Evolutionary conservation across 2,329 filamentous ascomycete species (phyloP).

Genomic region (Ceratocystis cacaofunesta): DNA sequence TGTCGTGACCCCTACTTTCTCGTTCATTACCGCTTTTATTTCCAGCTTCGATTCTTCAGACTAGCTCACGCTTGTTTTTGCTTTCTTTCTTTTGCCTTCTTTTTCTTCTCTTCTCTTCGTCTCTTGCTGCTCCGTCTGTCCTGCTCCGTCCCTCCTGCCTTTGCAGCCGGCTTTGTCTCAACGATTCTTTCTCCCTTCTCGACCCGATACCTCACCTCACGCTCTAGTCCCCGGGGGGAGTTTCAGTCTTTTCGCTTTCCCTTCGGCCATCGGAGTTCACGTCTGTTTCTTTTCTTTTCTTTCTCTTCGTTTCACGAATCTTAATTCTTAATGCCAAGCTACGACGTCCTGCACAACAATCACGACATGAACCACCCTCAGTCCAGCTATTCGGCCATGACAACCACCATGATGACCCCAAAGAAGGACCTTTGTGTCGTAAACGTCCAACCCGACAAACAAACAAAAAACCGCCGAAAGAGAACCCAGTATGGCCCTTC

Average conservation of each 20-base stretch:
- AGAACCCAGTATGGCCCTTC: constrained; percentile 17
- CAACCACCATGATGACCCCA: constrained; percentile 12
- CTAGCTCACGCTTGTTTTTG: neutral
- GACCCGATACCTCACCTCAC: constrained; percentile 6
- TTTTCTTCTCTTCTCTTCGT: constrained; percentile 8
- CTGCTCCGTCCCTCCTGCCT: neutral
- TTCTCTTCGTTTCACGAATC: constrained; percentile 1
- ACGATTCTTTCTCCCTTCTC: neutral
- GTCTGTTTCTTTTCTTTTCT: constrained; percentile 6
- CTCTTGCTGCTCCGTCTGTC: neutral
- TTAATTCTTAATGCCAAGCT: constrained; percentile 17
- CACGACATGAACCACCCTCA: constrained; percentile 14
- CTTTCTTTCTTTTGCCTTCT: neutral
- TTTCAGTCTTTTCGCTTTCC: neutral
- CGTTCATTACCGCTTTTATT: constrained; percentile 12
- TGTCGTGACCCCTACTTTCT: constrained; percentile 1
- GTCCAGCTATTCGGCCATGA: constrained; percentile 6
- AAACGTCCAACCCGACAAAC: constrained; percentile 18
- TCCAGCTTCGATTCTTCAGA: constrained; percentile 10
- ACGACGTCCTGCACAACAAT: constrained; percentile 9
- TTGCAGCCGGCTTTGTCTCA: neutral
- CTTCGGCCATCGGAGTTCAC: neutral
- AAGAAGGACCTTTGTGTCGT: constrained; percentile 18
- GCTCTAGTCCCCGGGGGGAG: neutral
- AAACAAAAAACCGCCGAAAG: constrained; percentile 18